Conservation (phyloP, 805 yeast genomes). For the Debaryomyces castellii region DNA sequence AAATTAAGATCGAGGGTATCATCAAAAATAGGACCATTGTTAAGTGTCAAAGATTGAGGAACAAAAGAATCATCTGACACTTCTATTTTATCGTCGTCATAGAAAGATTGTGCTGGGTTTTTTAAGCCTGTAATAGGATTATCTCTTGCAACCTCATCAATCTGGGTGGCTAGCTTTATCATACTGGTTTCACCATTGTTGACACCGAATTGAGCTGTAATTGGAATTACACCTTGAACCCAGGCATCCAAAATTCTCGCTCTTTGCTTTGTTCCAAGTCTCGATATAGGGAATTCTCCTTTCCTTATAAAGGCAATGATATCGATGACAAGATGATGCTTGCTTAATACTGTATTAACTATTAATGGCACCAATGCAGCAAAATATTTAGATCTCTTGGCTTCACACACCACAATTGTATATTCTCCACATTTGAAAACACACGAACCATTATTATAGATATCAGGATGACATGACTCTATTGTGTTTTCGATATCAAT, state of each 20-base stretch:
- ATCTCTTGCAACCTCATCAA: conserved; percentile 42
- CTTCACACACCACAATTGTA: conserved; percentile 72
- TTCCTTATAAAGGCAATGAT: conserved; percentile 74
- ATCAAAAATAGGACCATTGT: conserved; percentile 11
- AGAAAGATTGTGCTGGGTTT: conserved; percentile 43
- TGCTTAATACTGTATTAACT: conserved; percentile 72
- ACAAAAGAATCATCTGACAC: conserved; percentile 27
- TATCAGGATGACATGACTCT: conserved; percentile 51
- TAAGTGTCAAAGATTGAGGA: conserved; percentile 31
- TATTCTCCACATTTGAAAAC: conserved; percentile 82
- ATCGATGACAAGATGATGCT: conserved; percentile 81
- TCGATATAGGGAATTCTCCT: conserved; percentile 63
- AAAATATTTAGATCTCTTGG: conserved; percentile 46
- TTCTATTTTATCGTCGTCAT: conserved; percentile 25
- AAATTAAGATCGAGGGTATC: background rate
- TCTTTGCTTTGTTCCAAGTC: conserved; percentile 77
- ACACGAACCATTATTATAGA: conserved; percentile 58
- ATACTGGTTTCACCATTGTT: conserved; percentile 69
- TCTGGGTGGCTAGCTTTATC: conserved; percentile 56
- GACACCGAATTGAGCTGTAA: conserved; percentile 44
- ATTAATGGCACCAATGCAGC: conserved; percentile 83
- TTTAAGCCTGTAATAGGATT: conserved; percentile 39
- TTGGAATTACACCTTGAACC: conserved; percentile 47
- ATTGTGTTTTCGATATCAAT: conserved; percentile 66
- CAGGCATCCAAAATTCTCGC: conserved; percentile 59